These are phyloP conservation scores for Gynandropsis gynandra DNA, from an alignment of 345 rosid species.

Conservation along the genomic window DNA sequence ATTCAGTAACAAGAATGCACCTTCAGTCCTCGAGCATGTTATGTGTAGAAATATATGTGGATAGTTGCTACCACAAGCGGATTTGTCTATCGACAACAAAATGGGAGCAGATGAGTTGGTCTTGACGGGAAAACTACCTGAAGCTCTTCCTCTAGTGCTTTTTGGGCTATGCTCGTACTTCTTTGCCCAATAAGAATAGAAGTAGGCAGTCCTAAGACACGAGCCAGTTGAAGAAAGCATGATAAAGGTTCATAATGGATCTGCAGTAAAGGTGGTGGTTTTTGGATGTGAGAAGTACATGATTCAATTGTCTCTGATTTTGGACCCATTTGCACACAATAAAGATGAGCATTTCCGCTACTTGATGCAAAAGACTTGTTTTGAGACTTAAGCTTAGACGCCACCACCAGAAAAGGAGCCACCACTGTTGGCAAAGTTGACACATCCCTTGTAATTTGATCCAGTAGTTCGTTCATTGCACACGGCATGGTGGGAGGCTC, in stretches of 20 bases:
- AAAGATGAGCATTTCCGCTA: slow-evolving; percentile 32
- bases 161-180: slow-evolving; percentile 32
- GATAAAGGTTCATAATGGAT: slow-evolving; percentile 67
- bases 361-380: slow-evolving; percentile 28
- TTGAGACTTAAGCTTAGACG: slow-evolving; percentile 61
- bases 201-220: slow-evolving; percentile 49
- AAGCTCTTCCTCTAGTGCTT: slow-evolving; percentile 39
- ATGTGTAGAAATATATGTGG: too few relatives aligned
- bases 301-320: slow-evolving; percentile 43
- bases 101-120: background rate
- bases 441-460: slow-evolving; percentile 32
- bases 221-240: slow-evolving; percentile 70
- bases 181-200: slow-evolving; percentile 46
- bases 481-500: slow-evolving; percentile 55
- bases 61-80: background rate
- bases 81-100: background rate
- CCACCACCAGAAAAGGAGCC: slow-evolving; percentile 46
- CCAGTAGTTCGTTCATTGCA: slow-evolving; percentile 53
- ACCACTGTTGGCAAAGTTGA: slow-evolving; percentile 32
- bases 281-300: slow-evolving; percentile 39
- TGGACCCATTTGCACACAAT: slow-evolving; percentile 51
- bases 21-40: background rate
- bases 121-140: slow-evolving; percentile 39
- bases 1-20: slow-evolving; percentile 4
- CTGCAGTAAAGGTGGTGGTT: slow-evolving; percentile 48